A percentile compares a stretch with the other conserved stretches of the same genome.
These are phyloP conservation scores for Trichosporon inkin DNA, from an alignment of 1,284 basidiomycete species.

Conservation along the genomic window DNA sequence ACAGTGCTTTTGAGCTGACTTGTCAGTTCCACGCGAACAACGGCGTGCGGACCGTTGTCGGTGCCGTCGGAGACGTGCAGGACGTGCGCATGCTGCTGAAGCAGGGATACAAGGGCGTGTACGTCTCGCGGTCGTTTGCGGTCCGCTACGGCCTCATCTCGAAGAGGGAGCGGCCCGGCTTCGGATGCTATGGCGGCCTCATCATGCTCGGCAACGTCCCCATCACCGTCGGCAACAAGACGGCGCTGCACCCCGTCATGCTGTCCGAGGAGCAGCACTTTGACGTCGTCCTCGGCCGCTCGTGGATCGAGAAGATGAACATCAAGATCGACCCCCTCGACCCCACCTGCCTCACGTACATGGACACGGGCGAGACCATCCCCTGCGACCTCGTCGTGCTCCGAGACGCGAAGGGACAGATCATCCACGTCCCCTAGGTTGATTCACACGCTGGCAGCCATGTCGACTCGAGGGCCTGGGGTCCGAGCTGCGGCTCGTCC, in stretches of 20 bases:
- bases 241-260: slow-evolving; percentile 55
- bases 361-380: slow-evolving; percentile 91
- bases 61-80: slow-evolving; percentile 82
- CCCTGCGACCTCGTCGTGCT: slow-evolving; percentile 87
- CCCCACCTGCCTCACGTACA: slow-evolving; percentile 78
- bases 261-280: slow-evolving; percentile 93
- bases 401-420: slow-evolving; percentile 66
- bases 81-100: slow-evolving; percentile 90
- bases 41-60: slow-evolving; percentile 87
- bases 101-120: slow-evolving; percentile 89
- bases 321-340: slow-evolving; percentile 75
- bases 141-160: slow-evolving; percentile 84
- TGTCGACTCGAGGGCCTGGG: too few species aligned
- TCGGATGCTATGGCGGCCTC: slow-evolving; percentile 47
- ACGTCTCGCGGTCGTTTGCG: slow-evolving; percentile 91
- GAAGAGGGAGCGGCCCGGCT: slow-evolving; percentile 47
- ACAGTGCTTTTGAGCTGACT: background rate
- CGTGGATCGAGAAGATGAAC: slow-evolving; percentile 87
- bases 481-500: too few species aligned
- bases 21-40: slow-evolving; percentile 73
- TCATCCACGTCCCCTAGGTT: slow-evolving; percentile 73
- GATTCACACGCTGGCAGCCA: too few species aligned
- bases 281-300: slow-evolving; percentile 88
- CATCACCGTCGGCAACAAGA: slow-evolving; percentile 54
- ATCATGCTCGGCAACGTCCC: slow-evolving; percentile 70